A percentile compares a stretch with the other conserved stretches of the same genome.
These are phyloP conservation scores for Heliocybe sulcata DNA, from an alignment of 1,284 basidiomycete species.

Conservation along the genomic window DNA sequence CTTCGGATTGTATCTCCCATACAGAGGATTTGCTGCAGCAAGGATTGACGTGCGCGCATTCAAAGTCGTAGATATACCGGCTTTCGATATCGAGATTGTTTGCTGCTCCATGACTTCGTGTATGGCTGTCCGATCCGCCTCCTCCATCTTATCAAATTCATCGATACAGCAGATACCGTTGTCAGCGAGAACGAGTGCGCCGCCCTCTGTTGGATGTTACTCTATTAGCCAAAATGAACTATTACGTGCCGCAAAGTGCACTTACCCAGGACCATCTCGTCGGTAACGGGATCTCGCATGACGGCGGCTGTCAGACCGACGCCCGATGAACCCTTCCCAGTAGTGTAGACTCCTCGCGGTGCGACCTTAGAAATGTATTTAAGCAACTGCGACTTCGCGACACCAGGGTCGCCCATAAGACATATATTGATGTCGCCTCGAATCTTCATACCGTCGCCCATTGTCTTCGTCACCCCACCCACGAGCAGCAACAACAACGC, in stretches of 20 bases:
- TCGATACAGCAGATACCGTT: slow-evolving; percentile 99
- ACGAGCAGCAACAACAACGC: slow-evolving; percentile 91
- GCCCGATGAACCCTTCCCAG: slow-evolving; percentile 95
- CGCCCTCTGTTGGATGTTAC: slow-evolving; percentile 68
- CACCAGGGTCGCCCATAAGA: slow-evolving; percentile 99
- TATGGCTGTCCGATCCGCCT: slow-evolving; percentile 94
- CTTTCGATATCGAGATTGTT: slow-evolving; percentile 99
- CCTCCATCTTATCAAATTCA: slow-evolving; percentile 99
- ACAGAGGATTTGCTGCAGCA: slow-evolving; percentile 96
- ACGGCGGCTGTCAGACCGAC: slow-evolving; percentile 99
- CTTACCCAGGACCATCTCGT: slow-evolving; percentile 97
- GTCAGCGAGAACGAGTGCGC: slow-evolving; percentile 95
- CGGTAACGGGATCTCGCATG: slow-evolving; percentile 98
- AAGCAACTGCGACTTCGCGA: slow-evolving; percentile 96
- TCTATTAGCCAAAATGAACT: slow-evolving; percentile 6
- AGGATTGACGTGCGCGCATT: slow-evolving; percentile 99
- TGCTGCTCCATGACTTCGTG: slow-evolving; percentile 99
- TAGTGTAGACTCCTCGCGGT: slow-evolving; percentile 96
- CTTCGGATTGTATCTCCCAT: slow-evolving; percentile 97
- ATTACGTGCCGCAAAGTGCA: slow-evolving; percentile 11
- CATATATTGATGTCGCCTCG: slow-evolving; percentile 97
- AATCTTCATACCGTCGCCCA: slow-evolving; percentile 98
- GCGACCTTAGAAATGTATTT: slow-evolving; percentile 99
- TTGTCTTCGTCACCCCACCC: slow-evolving; percentile 91
- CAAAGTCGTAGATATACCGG: slow-evolving; percentile 96